These are phyloP conservation scores for Coemansia erecta DNA, from an alignment of 192 early-diverging fungal species.

Conservation along the genomic window DNA sequence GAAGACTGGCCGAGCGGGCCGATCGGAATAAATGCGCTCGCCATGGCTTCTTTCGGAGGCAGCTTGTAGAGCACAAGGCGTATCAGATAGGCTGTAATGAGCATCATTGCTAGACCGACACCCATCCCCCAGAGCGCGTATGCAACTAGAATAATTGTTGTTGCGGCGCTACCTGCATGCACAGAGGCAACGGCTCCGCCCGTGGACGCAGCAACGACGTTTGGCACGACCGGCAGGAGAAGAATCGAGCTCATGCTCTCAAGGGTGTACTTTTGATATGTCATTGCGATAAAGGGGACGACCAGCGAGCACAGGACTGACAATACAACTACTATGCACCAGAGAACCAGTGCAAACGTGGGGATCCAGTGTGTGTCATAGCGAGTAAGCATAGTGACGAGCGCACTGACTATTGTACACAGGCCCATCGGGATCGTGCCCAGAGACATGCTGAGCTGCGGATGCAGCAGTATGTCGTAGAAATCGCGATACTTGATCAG, in stretches of 20 bases:
- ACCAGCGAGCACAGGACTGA: constrained; percentile 33
- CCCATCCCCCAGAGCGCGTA: constrained; percentile 55
- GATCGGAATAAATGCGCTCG: constrained; percentile 51
- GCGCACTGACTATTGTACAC: constrained; percentile 38
- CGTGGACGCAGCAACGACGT: constrained; percentile 47
- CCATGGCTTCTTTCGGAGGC: constrained; percentile 55
- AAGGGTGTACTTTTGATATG: constrained; percentile 47
- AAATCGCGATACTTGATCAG: constrained; percentile 46
- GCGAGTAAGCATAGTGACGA: constrained; percentile 20
- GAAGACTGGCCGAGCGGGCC: constrained; percentile 56
- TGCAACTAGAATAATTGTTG: constrained; percentile 34
- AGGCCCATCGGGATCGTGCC: constrained; percentile 57
- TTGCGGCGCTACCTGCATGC: constrained; percentile 11
- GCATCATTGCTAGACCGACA: constrained; percentile 39
- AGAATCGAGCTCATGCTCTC: constrained; percentile 49
- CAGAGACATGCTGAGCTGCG: constrained; percentile 51
- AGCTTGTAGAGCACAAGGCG: constrained; percentile 51
- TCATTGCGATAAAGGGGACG: constrained; percentile 44
- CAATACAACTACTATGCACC: constrained; percentile 43
- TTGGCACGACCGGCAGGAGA: constrained; percentile 55
- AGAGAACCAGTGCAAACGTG: constrained; percentile 42
- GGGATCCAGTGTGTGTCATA: constrained; percentile 36
- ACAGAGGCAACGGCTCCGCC: constrained; percentile 41
- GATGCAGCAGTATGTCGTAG: constrained; percentile 47
- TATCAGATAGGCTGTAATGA: constrained; percentile 51